Evolutionary conservation across 192 early-diverging fungal genomes (phyloP), one percentile per base, ranked within the genome.

Genomic region (Borealophlyctis nickersoniae): DNA sequence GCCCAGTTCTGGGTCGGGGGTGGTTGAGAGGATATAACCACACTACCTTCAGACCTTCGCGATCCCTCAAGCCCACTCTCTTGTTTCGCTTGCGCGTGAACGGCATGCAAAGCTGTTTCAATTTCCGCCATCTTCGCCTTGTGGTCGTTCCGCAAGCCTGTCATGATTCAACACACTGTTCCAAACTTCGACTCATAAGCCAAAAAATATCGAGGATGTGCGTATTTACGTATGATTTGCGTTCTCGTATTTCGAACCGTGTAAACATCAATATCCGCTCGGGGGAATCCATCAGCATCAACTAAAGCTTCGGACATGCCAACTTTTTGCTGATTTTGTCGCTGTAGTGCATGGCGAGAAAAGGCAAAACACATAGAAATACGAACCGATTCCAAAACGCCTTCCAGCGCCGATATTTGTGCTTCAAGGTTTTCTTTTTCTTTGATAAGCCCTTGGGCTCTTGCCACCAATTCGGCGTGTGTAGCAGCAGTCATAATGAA

Each of bases 211-310:
- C 11, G 22, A 2, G 0, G 29, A 5, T 2, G 31, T 11, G 56
- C 36, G n/a, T 33, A 48, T 22, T 27, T 13, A 48, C 58, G 58
- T 26, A 81, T 76, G 39, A 88, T 78, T 56, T 60, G 32, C 24
- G 69, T 63, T 23, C 87, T 76, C 5, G 78, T 69, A 50, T 80
- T 59, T 39, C 85, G 77, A 19, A 90, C 67, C 3, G 75, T 69
- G 28, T 73, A 76, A 23, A 90, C 76, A 63, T 90, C 89, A 2
- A 90, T 73, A 63, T 90, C 89, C 1, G 77, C 34, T 27, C 89
- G 82, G 5, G 89, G 89, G 60, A 87, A 90, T 14, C 87, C 87
- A 0, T 83, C 75, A 0, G 50, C 1, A 58, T 88, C 86, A 1
- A 87, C 72, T 35, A 90, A 77, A 4, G 77, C 56, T 13, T 74